Percentiles rank a stretch among this genome's conserved stretches.
These are phyloP conservation scores for Kwoniella sp. DNA, from an alignment of 768 basidiomycete genomes.

Conservation along the genomic window DNA sequence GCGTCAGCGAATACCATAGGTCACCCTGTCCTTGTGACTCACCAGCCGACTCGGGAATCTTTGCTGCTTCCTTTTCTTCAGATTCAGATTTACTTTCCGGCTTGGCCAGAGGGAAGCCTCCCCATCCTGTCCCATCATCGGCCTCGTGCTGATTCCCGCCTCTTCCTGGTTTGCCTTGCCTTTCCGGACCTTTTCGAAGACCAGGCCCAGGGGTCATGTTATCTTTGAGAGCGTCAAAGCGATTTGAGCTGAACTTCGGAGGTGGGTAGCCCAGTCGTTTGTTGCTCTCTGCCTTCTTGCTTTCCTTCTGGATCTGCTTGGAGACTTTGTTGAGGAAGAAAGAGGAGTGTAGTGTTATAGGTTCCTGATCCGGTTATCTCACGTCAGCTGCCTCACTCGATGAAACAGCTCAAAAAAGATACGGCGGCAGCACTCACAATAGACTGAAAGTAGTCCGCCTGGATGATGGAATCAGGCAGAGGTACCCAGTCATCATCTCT, in stretches of 20 bases:
- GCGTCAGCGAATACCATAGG: too few relatives aligned
- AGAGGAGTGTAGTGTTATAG: conserved; percentile 2
- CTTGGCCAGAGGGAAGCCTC: conserved; percentile 32
- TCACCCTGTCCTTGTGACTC: too few relatives aligned
- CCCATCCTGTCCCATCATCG: conserved; percentile 31
- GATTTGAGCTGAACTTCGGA: background rate
- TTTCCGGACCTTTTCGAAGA: conserved; percentile 34
- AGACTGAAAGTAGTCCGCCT: conserved; percentile 2
- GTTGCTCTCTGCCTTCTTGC: conserved; percentile 4
- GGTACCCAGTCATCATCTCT: conserved; percentile 35
- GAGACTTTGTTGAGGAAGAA: conserved; percentile 1
- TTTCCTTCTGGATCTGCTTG: conserved; percentile 11
- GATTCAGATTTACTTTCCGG: background rate
- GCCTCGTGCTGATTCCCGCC: background rate
- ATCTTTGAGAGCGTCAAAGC: conserved; percentile 26
- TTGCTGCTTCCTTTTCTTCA: background rate
- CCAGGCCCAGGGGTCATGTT: conserved; percentile 43
- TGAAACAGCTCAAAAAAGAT: background rate
- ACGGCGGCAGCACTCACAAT: conserved; percentile 26
- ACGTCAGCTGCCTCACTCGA: conserved; percentile 10
- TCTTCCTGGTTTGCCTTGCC: conserved; percentile 2
- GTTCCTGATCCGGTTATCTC: conserved; percentile 3
- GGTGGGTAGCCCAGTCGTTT: background rate
- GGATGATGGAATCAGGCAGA: conserved; percentile 18
- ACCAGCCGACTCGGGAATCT: background rate